Percentiles rank a stretch among this genome's conserved stretches.
These are phyloP conservation scores for Helianthus tuberosus DNA, from an alignment of 129 eudicot species.

Conservation along the genomic window DNA sequence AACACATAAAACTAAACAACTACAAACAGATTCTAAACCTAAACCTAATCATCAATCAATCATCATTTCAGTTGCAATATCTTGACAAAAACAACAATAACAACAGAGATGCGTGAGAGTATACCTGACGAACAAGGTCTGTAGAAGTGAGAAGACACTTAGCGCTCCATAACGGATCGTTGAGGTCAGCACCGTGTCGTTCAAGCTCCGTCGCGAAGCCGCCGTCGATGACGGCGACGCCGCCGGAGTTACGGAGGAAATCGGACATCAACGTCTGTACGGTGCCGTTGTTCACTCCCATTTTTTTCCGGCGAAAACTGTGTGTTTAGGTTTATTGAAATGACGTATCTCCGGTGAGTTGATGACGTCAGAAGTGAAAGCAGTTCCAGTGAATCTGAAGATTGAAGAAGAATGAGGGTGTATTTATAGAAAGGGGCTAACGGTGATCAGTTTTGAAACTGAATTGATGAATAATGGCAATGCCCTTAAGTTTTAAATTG, in stretches of 20 bases:
- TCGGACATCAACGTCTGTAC: slow-evolving; percentile 53
- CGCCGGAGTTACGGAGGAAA: slow-evolving; percentile 73
- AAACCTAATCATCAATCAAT: not conserved
- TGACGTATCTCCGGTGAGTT: slow-evolving; percentile 22
- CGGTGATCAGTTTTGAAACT: slow-evolving; percentile 10
- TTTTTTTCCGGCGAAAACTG: slow-evolving; percentile 21
- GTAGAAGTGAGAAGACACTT: slow-evolving; percentile 89
- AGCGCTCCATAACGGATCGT: slow-evolving; percentile 99
- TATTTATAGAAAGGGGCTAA: slow-evolving; percentile 28
- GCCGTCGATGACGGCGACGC: slow-evolving; percentile 88
- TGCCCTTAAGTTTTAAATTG: not conserved
- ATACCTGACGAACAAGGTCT: slow-evolving; percentile 81
- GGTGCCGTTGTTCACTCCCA: slow-evolving; percentile 41
- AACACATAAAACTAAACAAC: not conserved
- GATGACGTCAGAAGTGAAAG: too few relatives aligned
- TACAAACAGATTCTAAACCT: slow-evolving; percentile 1
- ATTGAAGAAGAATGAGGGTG: not conserved
- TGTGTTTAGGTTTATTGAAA: not conserved
- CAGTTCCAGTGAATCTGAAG: slow-evolving; percentile 9
- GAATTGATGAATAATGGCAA: not conserved
- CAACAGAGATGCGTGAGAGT: not conserved
- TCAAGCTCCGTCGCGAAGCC: slow-evolving; percentile 99
- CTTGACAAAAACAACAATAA: not conserved
- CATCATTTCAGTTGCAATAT: slow-evolving; percentile 17
- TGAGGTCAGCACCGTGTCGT: slow-evolving; percentile 94